These are phyloP conservation scores for Dillenia suffruticosa DNA, from an alignment of 164 flowering plant genomes.

Conservation along the genomic window DNA sequence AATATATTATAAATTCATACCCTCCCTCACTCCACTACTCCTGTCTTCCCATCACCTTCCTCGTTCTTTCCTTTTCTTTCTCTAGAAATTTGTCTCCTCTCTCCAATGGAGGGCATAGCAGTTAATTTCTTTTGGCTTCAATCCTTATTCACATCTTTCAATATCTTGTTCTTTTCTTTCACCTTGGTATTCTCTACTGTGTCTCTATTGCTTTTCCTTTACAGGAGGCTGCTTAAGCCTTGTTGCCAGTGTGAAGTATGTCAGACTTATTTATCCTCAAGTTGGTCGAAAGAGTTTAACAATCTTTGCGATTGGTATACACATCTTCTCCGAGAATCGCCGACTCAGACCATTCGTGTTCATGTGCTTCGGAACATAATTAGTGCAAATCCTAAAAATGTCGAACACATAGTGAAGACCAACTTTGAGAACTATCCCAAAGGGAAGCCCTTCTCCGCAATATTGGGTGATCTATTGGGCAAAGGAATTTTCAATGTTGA, in stretches of 20 bases:
- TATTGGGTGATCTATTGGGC: constrained; percentile 75
- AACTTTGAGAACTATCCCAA: constrained; percentile 78
- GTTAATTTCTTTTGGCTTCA: not conserved
- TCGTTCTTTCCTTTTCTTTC: not conserved
- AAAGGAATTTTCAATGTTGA: constrained; percentile 79
- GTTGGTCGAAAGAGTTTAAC: constrained; percentile 42
- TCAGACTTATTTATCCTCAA: constrained; percentile 24
- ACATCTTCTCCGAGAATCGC: constrained; percentile 43
- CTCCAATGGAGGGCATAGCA: constrained; percentile 6
- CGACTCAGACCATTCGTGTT: constrained; percentile 50
- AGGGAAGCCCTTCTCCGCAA: constrained; percentile 52
- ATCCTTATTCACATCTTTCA: constrained; percentile 8
- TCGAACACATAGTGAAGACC: constrained; percentile 69
- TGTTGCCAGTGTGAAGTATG: constrained; percentile 59
- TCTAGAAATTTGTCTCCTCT: not conserved
- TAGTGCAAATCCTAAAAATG: constrained; percentile 71
- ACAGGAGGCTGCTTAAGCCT: constrained; percentile 17
- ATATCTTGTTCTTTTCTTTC: constrained; percentile 34
- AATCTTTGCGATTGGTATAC: constrained; percentile 74
- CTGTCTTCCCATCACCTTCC: not conserved
- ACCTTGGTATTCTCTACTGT: constrained; percentile 20
- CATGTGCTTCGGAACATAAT: constrained; percentile 61
- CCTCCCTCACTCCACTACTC: not conserved
- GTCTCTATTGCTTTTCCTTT: constrained; percentile 21
- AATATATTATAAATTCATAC: not conserved